A percentile compares a stretch with the other conserved stretches of the same genome.
Evolutionary conservation across 768 basidiomycete species (phyloP).

Genomic region (Pulveroboletus sp.): DNA sequence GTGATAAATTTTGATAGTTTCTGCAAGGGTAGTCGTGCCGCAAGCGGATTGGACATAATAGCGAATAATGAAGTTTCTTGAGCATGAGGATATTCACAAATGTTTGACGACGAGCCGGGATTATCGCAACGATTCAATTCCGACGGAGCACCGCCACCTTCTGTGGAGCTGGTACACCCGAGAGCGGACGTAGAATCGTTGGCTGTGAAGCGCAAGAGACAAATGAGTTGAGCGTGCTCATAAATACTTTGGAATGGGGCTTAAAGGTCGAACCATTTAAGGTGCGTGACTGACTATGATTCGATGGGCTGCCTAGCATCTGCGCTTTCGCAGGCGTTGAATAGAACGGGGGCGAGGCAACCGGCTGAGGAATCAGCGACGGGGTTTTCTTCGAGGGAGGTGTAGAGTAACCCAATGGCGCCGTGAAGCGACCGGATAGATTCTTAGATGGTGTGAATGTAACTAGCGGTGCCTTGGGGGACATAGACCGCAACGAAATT

Average conservation of each 20-base stretch:
- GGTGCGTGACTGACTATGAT: slow-evolving; percentile 20
- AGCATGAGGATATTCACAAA: slow-evolving; percentile 25
- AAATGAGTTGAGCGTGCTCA: slow-evolving; percentile 61
- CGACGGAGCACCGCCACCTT: slow-evolving; percentile 24
- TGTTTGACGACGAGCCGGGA: slow-evolving; percentile 13
- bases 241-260: slow-evolving; percentile 42
- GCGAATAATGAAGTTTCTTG: slow-evolving; percentile 37
- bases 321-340: slow-evolving; percentile 33
- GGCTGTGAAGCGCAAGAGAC: slow-evolving; percentile 33
- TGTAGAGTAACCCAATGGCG: slow-evolving; percentile 26
- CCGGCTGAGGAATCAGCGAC: slow-evolving; percentile 61
- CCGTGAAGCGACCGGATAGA: slow-evolving; percentile 25
- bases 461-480: slow-evolving; percentile 24
- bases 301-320: slow-evolving; percentile 31
- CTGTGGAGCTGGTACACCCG: slow-evolving; percentile 38
- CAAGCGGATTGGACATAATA: slow-evolving; percentile 48
- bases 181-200: slow-evolving; percentile 23
- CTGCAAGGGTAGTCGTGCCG: slow-evolving; percentile 56
- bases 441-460: slow-evolving; percentile 34
- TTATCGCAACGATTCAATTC: slow-evolving; percentile 28
- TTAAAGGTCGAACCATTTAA: slow-evolving; percentile 62
- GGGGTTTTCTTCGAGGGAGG: slow-evolving; percentile 53
- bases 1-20: slow-evolving; percentile 59
- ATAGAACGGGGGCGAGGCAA: slow-evolving; percentile 35
- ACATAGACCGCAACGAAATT: slow-evolving; percentile 32